Conservation (phyloP, 225 moss, liverwort and hornwort species). For the Ulota crispa region DNA sequence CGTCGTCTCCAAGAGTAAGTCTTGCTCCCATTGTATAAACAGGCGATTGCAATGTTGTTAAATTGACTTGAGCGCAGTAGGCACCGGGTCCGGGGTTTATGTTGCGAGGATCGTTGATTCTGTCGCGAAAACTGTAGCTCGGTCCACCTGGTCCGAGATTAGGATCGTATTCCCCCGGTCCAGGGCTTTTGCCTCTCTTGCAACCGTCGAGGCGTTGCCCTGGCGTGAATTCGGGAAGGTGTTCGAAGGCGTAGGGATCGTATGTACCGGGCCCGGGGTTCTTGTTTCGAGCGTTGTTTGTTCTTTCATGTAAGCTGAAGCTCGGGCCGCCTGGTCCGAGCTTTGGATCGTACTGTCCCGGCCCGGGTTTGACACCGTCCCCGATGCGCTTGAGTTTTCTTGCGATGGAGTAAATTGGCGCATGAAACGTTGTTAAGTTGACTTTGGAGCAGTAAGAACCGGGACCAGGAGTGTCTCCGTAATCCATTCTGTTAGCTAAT, state of each 20-base stretch:
- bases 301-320: not conserved
- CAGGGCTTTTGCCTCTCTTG: not conserved
- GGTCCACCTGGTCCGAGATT: conserved; percentile 9
- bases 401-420: conserved; percentile 28
- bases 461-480: conserved; percentile 27
- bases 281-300: not conserved
- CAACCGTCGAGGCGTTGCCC: not conserved
- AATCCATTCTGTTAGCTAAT: conserved; percentile 11
- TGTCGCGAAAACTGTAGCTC: conserved; percentile 11
- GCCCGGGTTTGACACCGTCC: conserved; percentile 23
- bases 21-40: conserved; percentile 6
- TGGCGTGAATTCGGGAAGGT: conserved; percentile 22
- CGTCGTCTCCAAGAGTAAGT: not conserved
- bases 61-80: not conserved
- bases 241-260: conserved; percentile 21
- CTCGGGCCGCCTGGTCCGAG: conserved; percentile 22
- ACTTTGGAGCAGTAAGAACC: conserved; percentile 22
- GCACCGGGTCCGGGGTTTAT: conserved; percentile 7
- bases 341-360: conserved; percentile 25
- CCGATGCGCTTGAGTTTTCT: conserved; percentile 2
- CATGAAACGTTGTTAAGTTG: conserved; percentile 13
- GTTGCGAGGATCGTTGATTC: not conserved
- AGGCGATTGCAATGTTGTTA: conserved; percentile 22
- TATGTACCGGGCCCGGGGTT: conserved; percentile 24
- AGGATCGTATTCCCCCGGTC: conserved; percentile 10